These are phyloP conservation scores for Rhodosporidiobolus sp. DNA, from an alignment of 768 basidiomycete species.

Conservation along the genomic window DNA sequence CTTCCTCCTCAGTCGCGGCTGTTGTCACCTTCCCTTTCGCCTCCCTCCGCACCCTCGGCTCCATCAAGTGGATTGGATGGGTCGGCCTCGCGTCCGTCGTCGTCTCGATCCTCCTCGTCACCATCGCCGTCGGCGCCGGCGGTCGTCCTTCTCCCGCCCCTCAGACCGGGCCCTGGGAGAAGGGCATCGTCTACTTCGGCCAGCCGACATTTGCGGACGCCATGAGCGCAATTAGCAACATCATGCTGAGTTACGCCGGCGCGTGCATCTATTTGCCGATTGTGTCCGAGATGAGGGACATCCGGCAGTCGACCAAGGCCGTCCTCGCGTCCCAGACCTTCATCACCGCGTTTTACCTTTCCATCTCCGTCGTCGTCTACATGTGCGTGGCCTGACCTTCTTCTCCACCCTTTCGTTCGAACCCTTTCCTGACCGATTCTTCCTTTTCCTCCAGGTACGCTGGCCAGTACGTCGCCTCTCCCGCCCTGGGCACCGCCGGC, in stretches of 20 bases:
- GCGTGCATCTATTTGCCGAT: conserved; percentile 35
- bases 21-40: conserved; percentile 43
- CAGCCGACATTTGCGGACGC: conserved; percentile 37
- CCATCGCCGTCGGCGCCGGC: conserved; percentile 41
- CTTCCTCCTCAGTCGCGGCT: conserved; percentile 38
- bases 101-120: conserved; percentile 40
- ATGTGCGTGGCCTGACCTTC: neutral
- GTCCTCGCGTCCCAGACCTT: conserved; percentile 42
- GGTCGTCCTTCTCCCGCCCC: conserved; percentile 45
- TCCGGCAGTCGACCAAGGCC: conserved; percentile 34
- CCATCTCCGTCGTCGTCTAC: conserved; percentile 44
- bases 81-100: conserved; percentile 41
- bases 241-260: conserved; percentile 45
- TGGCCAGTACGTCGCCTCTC: conserved; percentile 43
- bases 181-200: conserved; percentile 38
- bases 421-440: neutral
- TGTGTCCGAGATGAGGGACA: conserved; percentile 49
- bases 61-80: conserved; percentile 46
- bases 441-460: conserved; percentile 23
- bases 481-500: conserved; percentile 46
- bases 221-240: conserved; percentile 47
- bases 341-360: conserved; percentile 40
- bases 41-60: conserved; percentile 46
- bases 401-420: neutral
- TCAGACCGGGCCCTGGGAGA: conserved; percentile 39